phyloP scores from a whole-genome alignment of 2,329 filamentous ascomycete genomes.

The Pyrenochaeta sp. region DNA sequence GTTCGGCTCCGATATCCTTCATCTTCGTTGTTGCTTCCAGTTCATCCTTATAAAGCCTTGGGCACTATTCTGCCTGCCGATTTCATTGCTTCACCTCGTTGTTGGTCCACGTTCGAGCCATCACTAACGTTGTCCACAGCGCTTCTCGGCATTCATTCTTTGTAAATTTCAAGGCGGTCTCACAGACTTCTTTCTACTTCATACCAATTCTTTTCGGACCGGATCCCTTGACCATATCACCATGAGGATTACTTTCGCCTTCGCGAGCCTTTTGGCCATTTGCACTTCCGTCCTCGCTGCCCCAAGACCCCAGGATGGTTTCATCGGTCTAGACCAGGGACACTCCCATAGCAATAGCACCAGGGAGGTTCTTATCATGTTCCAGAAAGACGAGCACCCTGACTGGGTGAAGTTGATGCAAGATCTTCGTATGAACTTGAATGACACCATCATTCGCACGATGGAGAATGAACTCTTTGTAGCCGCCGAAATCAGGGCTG shows the following conservation, averaged over 20 bases:
- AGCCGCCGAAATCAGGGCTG: conserved; percentile 40
- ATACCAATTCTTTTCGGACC: conserved; percentile 27
- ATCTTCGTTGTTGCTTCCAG: conserved; percentile 10
- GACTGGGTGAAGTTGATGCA: no score
- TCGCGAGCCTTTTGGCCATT: conserved; percentile 39
- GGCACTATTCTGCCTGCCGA: conserved; percentile 13
- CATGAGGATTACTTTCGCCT: conserved; percentile 42
- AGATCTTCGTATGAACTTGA: no score
- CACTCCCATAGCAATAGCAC: conserved; percentile 26
- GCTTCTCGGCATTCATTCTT: conserved; percentile 30
- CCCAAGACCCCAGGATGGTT: conserved; percentile 23
- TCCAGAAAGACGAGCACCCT: no score
- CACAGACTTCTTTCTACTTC: conserved; percentile 18
- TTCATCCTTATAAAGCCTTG: conserved; percentile 19
- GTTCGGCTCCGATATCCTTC: conserved; percentile 15
- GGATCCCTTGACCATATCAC: conserved; percentile 34
- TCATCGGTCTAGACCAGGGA: conserved; percentile 23
- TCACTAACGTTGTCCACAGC: conserved; percentile 32
- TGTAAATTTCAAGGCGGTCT: conserved; percentile 24
- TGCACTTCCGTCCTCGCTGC: conserved; percentile 28
- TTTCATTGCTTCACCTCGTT: conserved; percentile 16
- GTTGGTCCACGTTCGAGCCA: conserved; percentile 19
- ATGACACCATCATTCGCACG: no score
- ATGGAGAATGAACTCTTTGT: no score
- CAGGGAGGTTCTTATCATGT: conserved; percentile 35